phyloP scores from a whole-genome alignment of 129 eudicot species.

The Chrysanthemum lavandulifolium region DNA sequence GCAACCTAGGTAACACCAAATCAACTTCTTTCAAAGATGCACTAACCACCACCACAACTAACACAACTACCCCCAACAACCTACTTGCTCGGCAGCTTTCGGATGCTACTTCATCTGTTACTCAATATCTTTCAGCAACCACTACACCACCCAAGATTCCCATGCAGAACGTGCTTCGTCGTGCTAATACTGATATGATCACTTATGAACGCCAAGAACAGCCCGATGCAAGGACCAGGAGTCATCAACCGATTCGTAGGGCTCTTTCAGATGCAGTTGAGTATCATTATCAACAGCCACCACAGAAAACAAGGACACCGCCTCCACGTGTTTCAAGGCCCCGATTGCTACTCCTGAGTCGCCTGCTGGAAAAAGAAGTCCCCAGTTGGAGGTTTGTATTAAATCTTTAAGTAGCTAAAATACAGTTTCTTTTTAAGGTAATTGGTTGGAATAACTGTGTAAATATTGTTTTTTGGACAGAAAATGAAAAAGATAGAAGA shows the following conservation, averaged over 20 bases:
- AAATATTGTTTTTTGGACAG: background rate
- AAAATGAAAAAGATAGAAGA: slow-evolving; percentile 11
- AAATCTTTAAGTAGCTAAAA: background rate
- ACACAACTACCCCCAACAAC: too few species aligned
- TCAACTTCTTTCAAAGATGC: slow-evolving; percentile 18
- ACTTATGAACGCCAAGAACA: too few species aligned
- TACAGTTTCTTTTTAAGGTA: too few species aligned
- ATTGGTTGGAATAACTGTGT: too few species aligned
- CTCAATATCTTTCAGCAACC: background rate
- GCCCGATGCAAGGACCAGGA: too few species aligned
- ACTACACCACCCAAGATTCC: too few species aligned
- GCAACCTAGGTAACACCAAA: too few species aligned
- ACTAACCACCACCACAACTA: too few species aligned
- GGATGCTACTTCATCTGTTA: slow-evolving; percentile 20
- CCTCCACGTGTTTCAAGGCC: background rate
- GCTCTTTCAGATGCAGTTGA: background rate
- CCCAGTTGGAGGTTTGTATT: slow-evolving; percentile 14
- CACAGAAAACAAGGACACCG: slow-evolving; percentile 8
- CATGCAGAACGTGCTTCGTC: too few species aligned
- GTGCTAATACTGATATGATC: too few species aligned
- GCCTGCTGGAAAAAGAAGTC: background rate
- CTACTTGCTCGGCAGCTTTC: background rate
- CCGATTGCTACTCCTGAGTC: background rate
- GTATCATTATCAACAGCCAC: background rate
- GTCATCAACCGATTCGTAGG: slow-evolving; percentile 4